Conservation (phyloP, 768 basidiomycete species). For the Boletus rubropictus region DNA sequence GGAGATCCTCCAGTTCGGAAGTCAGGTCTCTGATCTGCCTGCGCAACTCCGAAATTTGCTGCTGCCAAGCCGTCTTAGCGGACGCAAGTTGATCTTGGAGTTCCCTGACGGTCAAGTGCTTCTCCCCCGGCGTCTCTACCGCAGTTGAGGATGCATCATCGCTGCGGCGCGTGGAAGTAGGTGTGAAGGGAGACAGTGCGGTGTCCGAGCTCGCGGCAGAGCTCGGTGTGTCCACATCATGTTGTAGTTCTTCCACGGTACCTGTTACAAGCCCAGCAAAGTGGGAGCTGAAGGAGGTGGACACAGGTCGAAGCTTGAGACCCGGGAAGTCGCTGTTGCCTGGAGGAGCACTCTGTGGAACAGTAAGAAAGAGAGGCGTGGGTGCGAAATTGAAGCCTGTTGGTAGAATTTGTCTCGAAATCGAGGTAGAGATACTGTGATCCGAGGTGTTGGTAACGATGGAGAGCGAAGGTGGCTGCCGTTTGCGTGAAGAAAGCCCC, state of each 20-base stretch:
- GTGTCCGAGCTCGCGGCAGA: conserved; percentile 39
- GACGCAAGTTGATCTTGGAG: conserved; percentile 58
- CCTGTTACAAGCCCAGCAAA: conserved; percentile 44
- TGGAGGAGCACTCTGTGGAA: conserved; percentile 62
- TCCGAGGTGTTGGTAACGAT: conserved; percentile 26
- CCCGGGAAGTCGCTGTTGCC: conserved; percentile 56
- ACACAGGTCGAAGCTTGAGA: conserved; percentile 69
- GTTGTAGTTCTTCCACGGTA: conserved; percentile 26
- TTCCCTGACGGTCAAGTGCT: conserved; percentile 41
- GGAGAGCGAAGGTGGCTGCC: conserved; percentile 26
- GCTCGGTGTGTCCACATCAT: conserved; percentile 47
- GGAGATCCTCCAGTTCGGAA: conserved; percentile 57
- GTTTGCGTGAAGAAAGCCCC: conserved; percentile 22
- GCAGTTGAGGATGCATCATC: conserved; percentile 28
- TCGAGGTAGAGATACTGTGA: conserved; percentile 9
- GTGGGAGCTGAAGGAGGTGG: conserved; percentile 67
- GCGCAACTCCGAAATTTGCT: conserved; percentile 70
- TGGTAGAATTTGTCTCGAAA: conserved; percentile 11
- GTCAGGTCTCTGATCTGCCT: conserved; percentile 68
- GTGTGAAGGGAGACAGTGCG: conserved; percentile 45
- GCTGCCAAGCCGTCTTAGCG: conserved; percentile 62
- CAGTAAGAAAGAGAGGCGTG: conserved; percentile 12
- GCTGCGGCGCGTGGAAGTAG: conserved; percentile 31
- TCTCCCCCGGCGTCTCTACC: conserved; percentile 34
- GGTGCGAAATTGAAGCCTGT: conserved; percentile 8